Evolutionary conservation across 2,329 filamentous ascomycete species (phyloP), one percentile per base, ranked within the genome.

Genomic region (Penicillium sp.): DNA sequence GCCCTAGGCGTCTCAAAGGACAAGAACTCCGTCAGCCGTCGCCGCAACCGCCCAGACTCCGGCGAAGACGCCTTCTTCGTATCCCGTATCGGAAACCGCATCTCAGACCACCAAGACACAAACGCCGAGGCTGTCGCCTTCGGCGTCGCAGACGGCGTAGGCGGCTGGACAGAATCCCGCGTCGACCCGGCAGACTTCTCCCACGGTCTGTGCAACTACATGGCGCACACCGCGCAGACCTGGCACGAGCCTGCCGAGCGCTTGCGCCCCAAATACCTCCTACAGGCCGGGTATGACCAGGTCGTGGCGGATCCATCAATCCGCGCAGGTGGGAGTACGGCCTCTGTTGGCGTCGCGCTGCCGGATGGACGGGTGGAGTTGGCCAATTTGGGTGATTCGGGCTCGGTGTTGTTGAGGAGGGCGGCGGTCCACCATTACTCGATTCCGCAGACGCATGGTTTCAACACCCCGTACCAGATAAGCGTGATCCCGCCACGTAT

Each of bases 1-100:
- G 66, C 64, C 3, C 59, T 74, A 4, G 72, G 69, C 35, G 64
- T 70, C 9, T 55, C 57, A n/a, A 60, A 57, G 21, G 66, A 65
- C 17, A 59, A 56, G 55, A 66, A 64, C 57, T 61, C 64, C 76
- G 81, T 68, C 75, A 81, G 77, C 58, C 75, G 78, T 62, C 81
- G 81, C 65, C 75, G 73, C 58, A 77, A 74, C 54, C 81, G 86
- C 22, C 87, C 85, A 43, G 84, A 82, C 51, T 93, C 87, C 44
- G 93, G 93, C 15, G 90, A 98, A 70, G 93, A 98, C 77, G 88
- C 93, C 51, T 97, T 96, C 74, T 98, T 98, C 70, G 85, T 93
- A 60, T 81, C 85, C 64, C 81, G 83, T 22, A 75, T 96, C n/a
- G 87, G 86, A 44, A 50, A 49, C 29, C 21, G 33, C 10, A 42